phyloP scores from a whole-genome alignment of 257 asterid species.

The Scutellaria galericulata region DNA sequence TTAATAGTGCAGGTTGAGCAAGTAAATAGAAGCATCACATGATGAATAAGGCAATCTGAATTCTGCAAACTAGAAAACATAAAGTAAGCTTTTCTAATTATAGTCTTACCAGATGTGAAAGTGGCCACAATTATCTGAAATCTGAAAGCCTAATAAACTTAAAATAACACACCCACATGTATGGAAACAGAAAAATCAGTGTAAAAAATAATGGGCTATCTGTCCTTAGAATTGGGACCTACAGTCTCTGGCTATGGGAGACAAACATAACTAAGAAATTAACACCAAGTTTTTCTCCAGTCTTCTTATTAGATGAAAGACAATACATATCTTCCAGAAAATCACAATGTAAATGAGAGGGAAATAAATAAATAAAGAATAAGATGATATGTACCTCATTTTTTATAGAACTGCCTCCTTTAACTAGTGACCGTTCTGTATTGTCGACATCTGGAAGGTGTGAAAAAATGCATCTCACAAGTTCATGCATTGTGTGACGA shows the following conservation, averaged over 20 bases:
- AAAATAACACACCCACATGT: constrained; percentile 1
- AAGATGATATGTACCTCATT: constrained; percentile 54
- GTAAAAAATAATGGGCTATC: constrained; percentile 10
- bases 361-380: neutral
- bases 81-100: constrained; percentile 7
- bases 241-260: constrained; percentile 14
- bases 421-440: constrained; percentile 68
- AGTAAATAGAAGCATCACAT: constrained; percentile 15
- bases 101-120: constrained; percentile 10
- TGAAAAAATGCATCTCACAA: constrained; percentile 85
- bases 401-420: constrained; percentile 66
- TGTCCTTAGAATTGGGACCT: constrained; percentile 19
- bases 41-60: constrained; percentile 21
- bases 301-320: constrained; percentile 23
- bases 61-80: neutral
- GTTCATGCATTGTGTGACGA: constrained; percentile 96
- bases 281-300: constrained; percentile 28
- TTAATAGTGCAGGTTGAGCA: constrained; percentile 31
- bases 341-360: constrained; percentile 22
- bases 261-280: constrained; percentile 17
- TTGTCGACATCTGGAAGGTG: constrained; percentile 88
- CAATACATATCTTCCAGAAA: constrained; percentile 23
- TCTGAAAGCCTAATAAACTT: neutral
- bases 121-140: constrained; percentile 12
- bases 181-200: constrained; percentile 12